Base-by-base conservation (phyloP, 2,329 filamentous ascomycete species). In the Trichoderma citrinoviride region DNA sequence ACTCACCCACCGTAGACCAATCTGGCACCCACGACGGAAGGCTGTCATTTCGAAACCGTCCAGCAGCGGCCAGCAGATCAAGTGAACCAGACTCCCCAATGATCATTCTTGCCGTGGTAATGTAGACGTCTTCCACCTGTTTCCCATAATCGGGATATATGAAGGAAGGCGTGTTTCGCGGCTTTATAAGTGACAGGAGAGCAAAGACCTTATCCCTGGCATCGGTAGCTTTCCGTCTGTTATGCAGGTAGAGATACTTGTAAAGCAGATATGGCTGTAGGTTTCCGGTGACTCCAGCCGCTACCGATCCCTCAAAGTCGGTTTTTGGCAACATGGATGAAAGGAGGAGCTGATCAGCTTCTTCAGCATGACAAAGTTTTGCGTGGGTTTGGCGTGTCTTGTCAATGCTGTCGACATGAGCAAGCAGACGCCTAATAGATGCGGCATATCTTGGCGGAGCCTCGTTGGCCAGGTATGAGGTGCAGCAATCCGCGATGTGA, bases 91-190 rank as follows among this genome's bases (percentile, higher is more conserved):
- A 56, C 15, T 56, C 53, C 29, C 27, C 21, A 23, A 56, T 19
- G 19, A 56, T 3, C 53, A 27, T 19, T 21, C 37, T 56, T 19
- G 53, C 37, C 19, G 53, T 44, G 7, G 7, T 56, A 21, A 44
- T 44, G 17, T 56, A 56, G 6, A 56, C 37, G 7, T 44, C 53
- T 43, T 56, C 37, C 14, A 43, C 7, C 1, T 7, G 17, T 23
- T n/a, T 56, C 19, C 21, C n/a, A 27, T 56, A 56, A 3, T 56
- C 53, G 17, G 53, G 53, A 56, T 56, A 56, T 15, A 56, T 56
- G 21, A 43, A 56, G 15, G 37, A 44, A 14, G 2, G 53, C 2
- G 1, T 56, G 3, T 43, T 29, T 2, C 23, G 21, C 14, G 44
- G 21, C 6, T 56, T 56, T 27, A 40, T 56, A 14, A 56, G 53